Evolutionary conservation across 257 asterid species (phyloP), one percentile per base, ranked within the genome.

Genomic region (Solanum pinnatisectum): DNA sequence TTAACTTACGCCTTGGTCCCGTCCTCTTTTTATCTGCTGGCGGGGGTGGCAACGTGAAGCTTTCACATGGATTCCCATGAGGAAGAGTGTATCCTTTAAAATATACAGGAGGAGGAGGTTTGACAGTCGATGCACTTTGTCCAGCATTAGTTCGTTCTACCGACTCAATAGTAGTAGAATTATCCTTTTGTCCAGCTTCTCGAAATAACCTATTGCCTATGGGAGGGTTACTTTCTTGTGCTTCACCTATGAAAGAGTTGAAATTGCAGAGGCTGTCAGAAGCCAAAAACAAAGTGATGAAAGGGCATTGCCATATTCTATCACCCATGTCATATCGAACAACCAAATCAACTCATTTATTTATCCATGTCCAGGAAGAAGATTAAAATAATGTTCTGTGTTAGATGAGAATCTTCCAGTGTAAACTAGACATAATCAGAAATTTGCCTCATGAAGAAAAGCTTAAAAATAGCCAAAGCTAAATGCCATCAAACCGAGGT

Each of bases 11-110:
- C 8, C 98, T 98, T 33, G 99, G 98, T 88, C 98, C 99, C 0
- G 93, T 96, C 91, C 97, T 94, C 91, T 96, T 96, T 56, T 93
- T 95, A 84, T 96, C 99, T 35, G 98, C 93, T 44, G 98, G 99
- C 7, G 99, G 99, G 2, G 99, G 99, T 84, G 99, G 98, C 94
- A 96, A 85, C 6, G 95, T 87, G 88, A 96, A 95, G 93, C 91
- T 87, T 90, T 96, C 98, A 81, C 99, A 95, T 42, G 99, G 98
- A 91, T 96, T 95, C 82, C 99, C 98, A 6, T 93, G 95, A 89
- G 98, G 98, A 89, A 96, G 98, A 84, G 83, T 92, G 88, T 97
- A 97, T 83, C 99, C 99, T 39, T 93, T 89, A 90, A 96, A 96
- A 89, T 87, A 95, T 12, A 82, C 86, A 82, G 90, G 90, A 20